These are phyloP conservation scores for Pecoramyces ruminantium DNA, from an alignment of 192 early-diverging fungal genomes.

Conservation along the genomic window DNA sequence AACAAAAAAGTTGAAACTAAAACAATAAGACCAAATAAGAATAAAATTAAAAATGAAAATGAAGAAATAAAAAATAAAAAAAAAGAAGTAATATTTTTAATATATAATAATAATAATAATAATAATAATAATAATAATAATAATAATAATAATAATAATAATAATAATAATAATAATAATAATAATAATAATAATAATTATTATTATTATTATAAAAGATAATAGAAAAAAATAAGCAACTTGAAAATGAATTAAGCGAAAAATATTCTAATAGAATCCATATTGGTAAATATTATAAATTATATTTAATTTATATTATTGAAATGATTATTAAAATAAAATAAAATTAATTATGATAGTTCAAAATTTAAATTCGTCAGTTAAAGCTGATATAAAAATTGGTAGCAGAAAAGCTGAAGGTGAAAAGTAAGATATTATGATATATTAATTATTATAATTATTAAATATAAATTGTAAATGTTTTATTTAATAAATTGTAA, in stretches of 20 bases:
- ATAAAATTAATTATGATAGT: no score
- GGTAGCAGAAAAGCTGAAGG: constrained; percentile 43
- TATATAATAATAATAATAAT: constrained; percentile 7
- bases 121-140: constrained; percentile 13
- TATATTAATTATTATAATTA: no score
- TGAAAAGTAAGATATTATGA: constrained; percentile 19
- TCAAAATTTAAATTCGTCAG: constrained; percentile 16
- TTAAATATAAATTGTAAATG: no score
- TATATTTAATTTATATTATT: constrained; percentile 6
- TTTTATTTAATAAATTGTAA: neutral
- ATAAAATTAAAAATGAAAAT: constrained; percentile 6
- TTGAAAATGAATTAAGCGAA: constrained; percentile 11
- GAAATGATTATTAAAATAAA: constrained; percentile 7
- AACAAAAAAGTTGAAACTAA: neutral
- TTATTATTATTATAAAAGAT: constrained; percentile 19
- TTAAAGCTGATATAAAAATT: constrained; percentile 30
- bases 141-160: constrained; percentile 11
- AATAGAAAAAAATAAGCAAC: constrained; percentile 1
- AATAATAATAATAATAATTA: neutral
- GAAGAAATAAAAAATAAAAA: constrained; percentile 8
- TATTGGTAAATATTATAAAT: constrained; percentile 28
- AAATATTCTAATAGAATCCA: constrained; percentile 57
- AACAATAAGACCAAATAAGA: neutral
- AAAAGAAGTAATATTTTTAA: constrained; percentile 1
- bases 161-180: neutral